Conservation (phyloP, 1,284 basidiomycete species). For the Ceratobasidium sp. region DNA sequence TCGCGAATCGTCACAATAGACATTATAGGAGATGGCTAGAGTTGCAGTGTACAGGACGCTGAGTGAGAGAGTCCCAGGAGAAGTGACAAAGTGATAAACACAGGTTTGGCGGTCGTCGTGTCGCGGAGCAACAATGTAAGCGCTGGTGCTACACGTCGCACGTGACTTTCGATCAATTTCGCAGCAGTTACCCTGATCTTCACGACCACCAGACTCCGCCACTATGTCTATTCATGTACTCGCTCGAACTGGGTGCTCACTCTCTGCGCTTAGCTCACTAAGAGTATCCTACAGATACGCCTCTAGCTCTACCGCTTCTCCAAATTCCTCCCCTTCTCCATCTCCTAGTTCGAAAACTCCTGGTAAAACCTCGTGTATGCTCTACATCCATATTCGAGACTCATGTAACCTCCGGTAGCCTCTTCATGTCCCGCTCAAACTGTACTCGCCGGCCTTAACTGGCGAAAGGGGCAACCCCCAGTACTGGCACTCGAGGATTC, state of each 20-base stretch:
- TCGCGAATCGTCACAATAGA: constrained; percentile 62
- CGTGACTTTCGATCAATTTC: constrained; percentile 34
- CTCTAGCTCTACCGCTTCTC: constrained; percentile 8
- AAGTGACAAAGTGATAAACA: constrained; percentile 6
- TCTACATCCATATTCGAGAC: neutral
- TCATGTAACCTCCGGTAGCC: constrained; percentile 2
- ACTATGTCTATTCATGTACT: constrained; percentile 5
- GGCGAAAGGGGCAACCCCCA: constrained; percentile 85
- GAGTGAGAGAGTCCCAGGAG: neutral
- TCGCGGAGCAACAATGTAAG: neutral
- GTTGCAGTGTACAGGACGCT: neutral
- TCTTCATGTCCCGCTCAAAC: constrained; percentile 77
- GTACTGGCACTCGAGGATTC: constrained; percentile 86
- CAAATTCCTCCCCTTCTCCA: neutral
- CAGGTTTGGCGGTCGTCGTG: constrained; percentile 13
- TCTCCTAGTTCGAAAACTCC: constrained; percentile 18
- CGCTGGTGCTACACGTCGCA: neutral
- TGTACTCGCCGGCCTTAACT: constrained; percentile 80
- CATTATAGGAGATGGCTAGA: constrained; percentile 28
- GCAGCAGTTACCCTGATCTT: too few species aligned
- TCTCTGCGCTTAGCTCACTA: too few species aligned
- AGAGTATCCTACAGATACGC: neutral
- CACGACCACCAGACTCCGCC: neutral
- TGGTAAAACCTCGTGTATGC: neutral
- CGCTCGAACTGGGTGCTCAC: neutral